Conservation (phyloP, 1,284 basidiomycete species). For the Coniophora puteana region DNA sequence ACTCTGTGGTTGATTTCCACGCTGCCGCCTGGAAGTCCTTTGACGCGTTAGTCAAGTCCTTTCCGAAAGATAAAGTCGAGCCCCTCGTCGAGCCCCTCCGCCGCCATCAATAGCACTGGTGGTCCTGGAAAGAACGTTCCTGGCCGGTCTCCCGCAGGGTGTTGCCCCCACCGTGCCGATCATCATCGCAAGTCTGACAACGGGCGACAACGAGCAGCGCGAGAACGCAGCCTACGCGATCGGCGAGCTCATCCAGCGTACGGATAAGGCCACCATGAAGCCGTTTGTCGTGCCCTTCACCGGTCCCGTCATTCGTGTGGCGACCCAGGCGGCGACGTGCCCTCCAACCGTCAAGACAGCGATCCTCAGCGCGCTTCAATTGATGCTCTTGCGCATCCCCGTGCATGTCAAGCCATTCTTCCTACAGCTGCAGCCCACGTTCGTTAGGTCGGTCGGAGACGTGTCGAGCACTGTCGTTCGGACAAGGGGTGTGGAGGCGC, state of each 20-base stretch:
- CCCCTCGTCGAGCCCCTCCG: slow-evolving; percentile 86
- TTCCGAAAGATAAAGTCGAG: slow-evolving; percentile 93
- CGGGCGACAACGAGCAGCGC: slow-evolving; percentile 78
- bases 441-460: slow-evolving; percentile 92
- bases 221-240: slow-evolving; percentile 96
- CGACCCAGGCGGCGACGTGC: slow-evolving; percentile 82
- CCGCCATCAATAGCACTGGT: slow-evolving; percentile 85
- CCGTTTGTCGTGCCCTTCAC: slow-evolving; percentile 96
- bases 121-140: slow-evolving; percentile 77
- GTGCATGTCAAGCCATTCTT: slow-evolving; percentile 96
- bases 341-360: slow-evolving; percentile 90
- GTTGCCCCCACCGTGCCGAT: slow-evolving; percentile 87
- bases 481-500: slow-evolving; percentile 76
- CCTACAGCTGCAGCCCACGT: slow-evolving; percentile 95
- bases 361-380: slow-evolving; percentile 79
- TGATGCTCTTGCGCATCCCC: slow-evolving; percentile 83
- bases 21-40: slow-evolving; percentile 83
- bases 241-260: slow-evolving; percentile 91
- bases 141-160: slow-evolving; percentile 85
- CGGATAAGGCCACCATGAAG: slow-evolving; percentile 87
- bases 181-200: slow-evolving; percentile 84
- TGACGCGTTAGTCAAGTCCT: slow-evolving; percentile 86
- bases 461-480: slow-evolving; percentile 78
- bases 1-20: slow-evolving; percentile 71
- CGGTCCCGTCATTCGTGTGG: slow-evolving; percentile 93